Percentiles rank a stretch among this genome's conserved stretches.
Evolutionary conservation across 495 filamentous ascomycete genomes (phyloP).

Genomic region (Umbilicaria muhlenbergii): DNA sequence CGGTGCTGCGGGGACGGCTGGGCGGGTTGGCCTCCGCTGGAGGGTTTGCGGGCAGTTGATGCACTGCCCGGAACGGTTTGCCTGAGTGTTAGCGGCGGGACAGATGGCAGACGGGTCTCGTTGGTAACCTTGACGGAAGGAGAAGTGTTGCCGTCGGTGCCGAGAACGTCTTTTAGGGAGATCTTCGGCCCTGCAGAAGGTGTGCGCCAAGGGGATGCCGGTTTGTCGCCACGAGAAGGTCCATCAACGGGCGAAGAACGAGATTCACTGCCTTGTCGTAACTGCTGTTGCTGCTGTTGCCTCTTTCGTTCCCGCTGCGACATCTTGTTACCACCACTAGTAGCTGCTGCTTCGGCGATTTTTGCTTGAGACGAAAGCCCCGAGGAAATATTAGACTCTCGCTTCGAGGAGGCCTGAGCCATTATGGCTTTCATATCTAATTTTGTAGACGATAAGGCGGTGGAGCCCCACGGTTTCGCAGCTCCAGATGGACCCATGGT

Average conservation of each 20-base stretch:
- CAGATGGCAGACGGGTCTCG: conserved; percentile 15
- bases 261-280: neutral
- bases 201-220: conserved; percentile 58
- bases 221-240: conserved; percentile 19
- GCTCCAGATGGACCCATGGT: conserved; percentile 1
- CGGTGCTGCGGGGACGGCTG: neutral
- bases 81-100: conserved; percentile 42
- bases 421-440: conserved; percentile 74
- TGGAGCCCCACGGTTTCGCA: conserved; percentile 42
- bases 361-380: conserved; percentile 36
- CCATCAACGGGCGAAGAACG: neutral
- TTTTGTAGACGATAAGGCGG: conserved; percentile 41
- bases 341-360: conserved; percentile 20
- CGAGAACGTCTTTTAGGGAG: conserved; percentile 24
- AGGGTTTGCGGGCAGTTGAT: conserved; percentile 12
- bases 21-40: conserved; percentile 4
- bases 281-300: conserved; percentile 46
- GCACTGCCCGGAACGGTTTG: conserved; percentile 43
- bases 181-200: conserved; percentile 15
- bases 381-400: conserved; percentile 57
- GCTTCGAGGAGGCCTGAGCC: conserved; percentile 48
- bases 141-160: conserved; percentile 10
- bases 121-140: conserved; percentile 14
- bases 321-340: conserved; percentile 33
- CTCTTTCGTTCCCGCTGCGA: conserved; percentile 88